phyloP scores from a whole-genome alignment of 2,329 filamentous ascomycete species.

The Capronia coronata region DNA sequence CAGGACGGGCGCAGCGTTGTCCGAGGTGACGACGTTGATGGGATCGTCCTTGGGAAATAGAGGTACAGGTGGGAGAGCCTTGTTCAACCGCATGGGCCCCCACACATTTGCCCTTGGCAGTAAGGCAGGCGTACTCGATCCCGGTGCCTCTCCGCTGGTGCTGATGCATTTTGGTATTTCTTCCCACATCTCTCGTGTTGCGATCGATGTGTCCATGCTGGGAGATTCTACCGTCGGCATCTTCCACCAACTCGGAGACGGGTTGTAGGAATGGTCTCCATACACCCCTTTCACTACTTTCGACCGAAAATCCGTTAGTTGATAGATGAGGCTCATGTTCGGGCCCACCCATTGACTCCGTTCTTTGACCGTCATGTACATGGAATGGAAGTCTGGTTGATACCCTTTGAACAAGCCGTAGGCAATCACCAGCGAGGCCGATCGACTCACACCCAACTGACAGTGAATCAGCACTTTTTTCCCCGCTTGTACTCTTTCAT shows the following conservation, averaged over 20 bases:
- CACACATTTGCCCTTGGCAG: not conserved
- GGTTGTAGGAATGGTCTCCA: constrained; percentile 19
- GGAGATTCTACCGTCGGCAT: constrained; percentile 5
- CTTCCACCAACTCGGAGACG: constrained; percentile 24
- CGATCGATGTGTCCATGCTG: constrained; percentile 16
- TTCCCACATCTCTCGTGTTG: constrained; percentile 11
- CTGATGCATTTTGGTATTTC: not conserved
- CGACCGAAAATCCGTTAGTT: constrained; percentile 56
- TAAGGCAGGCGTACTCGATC: not conserved
- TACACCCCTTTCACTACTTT: constrained; percentile 34
- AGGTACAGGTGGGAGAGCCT: constrained; percentile 27
- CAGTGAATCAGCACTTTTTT: constrained; percentile 60
- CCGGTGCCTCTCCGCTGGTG: constrained; percentile 1
- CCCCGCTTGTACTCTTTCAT: constrained; percentile 50
- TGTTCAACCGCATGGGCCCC: constrained; percentile 15
- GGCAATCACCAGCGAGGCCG: constrained; percentile 59
- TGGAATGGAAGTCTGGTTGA: constrained; percentile 56
- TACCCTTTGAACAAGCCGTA: constrained; percentile 60
- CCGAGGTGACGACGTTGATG: constrained; percentile 8
- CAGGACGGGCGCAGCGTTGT: constrained; percentile 14
- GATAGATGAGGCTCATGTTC: constrained; percentile 64
- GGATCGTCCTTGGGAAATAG: constrained; percentile 20
- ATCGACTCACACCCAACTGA: constrained; percentile 59
- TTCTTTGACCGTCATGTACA: constrained; percentile 58
- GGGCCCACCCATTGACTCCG: constrained; percentile 62